Evolutionary conservation across 2,329 filamentous ascomycete genomes (phyloP), one percentile per base, ranked within the genome.

Genomic region (Neophaeococcomyces mojaviensis): DNA sequence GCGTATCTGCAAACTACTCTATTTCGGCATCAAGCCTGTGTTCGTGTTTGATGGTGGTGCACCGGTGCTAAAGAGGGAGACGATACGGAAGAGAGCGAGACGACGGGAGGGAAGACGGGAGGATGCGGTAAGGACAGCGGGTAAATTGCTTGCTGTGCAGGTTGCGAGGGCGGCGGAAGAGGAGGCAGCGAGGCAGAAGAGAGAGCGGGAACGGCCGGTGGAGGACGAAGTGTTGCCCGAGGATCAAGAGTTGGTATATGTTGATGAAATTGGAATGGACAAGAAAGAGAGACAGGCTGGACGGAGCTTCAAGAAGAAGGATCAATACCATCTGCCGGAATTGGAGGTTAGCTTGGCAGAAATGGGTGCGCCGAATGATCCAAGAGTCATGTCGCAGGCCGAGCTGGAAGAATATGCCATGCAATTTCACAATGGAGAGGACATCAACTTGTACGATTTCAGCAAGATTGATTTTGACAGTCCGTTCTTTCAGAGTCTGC

Each of bases 1-100:
- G 42, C 82, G 92, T 50, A 95, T 98, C 64, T 98, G 92, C 76
- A 98, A 98, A 64, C 77, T 98, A 1, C 77, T 98, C 1, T 98
- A 90, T 77, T 90, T 92, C 60, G 92, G 94, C 40, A 95, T 98
- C 64, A 86, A 84, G 53, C 94, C 92, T 0, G 88, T 98, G 36
- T 98, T 98, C 64, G 89, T 98, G 12, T 98, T 98, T 64, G 92
- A 98, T 67, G 92, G 94, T 49, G 92, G 90, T 35, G 94, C 92
- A 0, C 94, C 94, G 0, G 74, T 80, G 2, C 74, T 98, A 53
- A 98, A 98, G 71, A 77, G 90, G 47, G 86, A 94, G 63, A 98
- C 92, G 0, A 89, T 98, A 50, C 80, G 80, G 50, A 79, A 76
- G 42, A 76, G 92, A 34, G 88, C 89, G 64, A 77, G 77, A 49